Percentiles rank a stretch among this genome's conserved stretches.
Evolutionary conservation across 495 filamentous ascomycete genomes (phyloP).

Genomic region (Neurospora sp.): DNA sequence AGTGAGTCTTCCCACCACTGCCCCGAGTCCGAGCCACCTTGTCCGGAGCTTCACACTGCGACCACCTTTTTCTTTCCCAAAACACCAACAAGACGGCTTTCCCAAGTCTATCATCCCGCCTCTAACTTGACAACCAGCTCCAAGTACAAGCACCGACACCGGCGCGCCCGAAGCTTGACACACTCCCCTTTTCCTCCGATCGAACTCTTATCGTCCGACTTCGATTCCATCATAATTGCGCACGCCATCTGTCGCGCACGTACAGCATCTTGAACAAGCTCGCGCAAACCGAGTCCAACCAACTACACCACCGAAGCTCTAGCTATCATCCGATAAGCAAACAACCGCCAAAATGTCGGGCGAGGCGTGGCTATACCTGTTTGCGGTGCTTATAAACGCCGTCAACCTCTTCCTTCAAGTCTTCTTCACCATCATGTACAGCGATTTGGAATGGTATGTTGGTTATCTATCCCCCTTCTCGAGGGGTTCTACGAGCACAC

Average conservation of each 20-base stretch:
- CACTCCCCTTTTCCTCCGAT: neutral
- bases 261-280: neutral
- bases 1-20: constrained; percentile 7
- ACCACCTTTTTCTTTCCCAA: constrained; percentile 4
- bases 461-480: constrained; percentile 6
- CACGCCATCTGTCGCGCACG: neutral
- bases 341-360: constrained; percentile 75
- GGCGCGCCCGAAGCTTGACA: neutral
- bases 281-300: neutral
- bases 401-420: constrained; percentile 99
- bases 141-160: neutral
- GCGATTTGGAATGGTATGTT: constrained; percentile 88
- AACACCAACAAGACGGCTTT: constrained; percentile 2
- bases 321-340: neutral
- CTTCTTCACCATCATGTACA: constrained; percentile 99
- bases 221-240: neutral
- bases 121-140: neutral
- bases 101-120: neutral
- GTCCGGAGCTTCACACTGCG: constrained; percentile 1
- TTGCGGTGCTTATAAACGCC: constrained; percentile 98
- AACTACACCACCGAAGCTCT: constrained; percentile 1
- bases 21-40: neutral
- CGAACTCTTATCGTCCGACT: constrained; percentile 2
- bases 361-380: constrained; percentile 98
- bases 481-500: neutral